phyloP scores from a whole-genome alignment of 495 filamentous ascomycete species.

The Penicillium pancosmium region DNA sequence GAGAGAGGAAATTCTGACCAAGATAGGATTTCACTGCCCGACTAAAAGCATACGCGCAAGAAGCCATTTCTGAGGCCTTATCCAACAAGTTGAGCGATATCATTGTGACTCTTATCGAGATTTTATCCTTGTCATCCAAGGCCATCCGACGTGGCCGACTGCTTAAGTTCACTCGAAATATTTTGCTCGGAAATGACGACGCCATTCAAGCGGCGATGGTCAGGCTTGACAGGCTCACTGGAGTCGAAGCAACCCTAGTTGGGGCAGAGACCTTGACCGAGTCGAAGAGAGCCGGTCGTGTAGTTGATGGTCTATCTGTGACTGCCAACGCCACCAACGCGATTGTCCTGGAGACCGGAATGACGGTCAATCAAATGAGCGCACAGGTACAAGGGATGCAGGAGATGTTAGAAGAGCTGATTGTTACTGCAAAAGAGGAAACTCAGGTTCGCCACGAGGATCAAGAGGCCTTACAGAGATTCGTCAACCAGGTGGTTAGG shows the following conservation, averaged over 20 bases:
- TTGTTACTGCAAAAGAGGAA: neutral
- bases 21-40: neutral
- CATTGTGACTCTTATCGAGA: neutral
- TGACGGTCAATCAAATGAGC: no score
- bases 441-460: neutral
- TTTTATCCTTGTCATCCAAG: neutral
- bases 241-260: neutral
- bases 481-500: neutral
- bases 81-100: neutral
- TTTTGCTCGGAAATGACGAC: neutral
- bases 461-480: neutral
- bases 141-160: neutral
- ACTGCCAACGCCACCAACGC: no score
- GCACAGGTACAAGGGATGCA: neutral
- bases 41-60: neutral
- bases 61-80: neutral
- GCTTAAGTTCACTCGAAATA: neutral
- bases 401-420: neutral
- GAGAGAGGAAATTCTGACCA: neutral
- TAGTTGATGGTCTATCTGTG: no score
- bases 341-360: no score
- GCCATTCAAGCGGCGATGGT: neutral
- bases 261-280: constrained; percentile 1
- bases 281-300: neutral
- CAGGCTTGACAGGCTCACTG: neutral